Evolutionary conservation across 129 eudicot species (phyloP).

Genomic region (Artemisia annua): DNA sequence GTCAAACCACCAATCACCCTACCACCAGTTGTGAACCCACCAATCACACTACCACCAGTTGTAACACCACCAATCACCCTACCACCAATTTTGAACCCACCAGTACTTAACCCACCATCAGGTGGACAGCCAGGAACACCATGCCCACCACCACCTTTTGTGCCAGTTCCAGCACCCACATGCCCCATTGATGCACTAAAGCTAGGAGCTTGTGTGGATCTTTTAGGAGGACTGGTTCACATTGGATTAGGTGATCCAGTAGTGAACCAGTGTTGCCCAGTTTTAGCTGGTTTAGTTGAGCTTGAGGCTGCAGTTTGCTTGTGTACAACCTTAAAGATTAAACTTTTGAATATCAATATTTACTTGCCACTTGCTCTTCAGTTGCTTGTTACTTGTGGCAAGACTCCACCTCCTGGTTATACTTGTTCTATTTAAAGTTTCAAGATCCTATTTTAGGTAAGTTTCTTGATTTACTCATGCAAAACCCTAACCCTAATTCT

Average conservation of each 20-base stretch:
- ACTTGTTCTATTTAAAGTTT: slow-evolving; percentile 69
- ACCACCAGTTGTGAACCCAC: slow-evolving; percentile 38
- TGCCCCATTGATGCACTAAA: slow-evolving; percentile 78
- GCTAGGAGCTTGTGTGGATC: slow-evolving; percentile 90
- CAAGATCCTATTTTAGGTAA: slow-evolving; percentile 39
- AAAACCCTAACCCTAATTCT: slow-evolving; percentile 34
- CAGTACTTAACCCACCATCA: slow-evolving; percentile 37
- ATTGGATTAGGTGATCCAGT: slow-evolving; percentile 74
- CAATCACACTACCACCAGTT: slow-evolving; percentile 29
- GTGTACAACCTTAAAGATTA: slow-evolving; percentile 75
- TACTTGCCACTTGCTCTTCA: slow-evolving; percentile 76
- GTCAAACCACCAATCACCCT: slow-evolving; percentile 27
- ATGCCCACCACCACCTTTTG: slow-evolving; percentile 56
- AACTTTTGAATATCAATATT: slow-evolving; percentile 63
- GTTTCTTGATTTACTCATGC: slow-evolving; percentile 19
- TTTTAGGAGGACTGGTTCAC: slow-evolving; percentile 82
- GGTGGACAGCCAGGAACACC: slow-evolving; percentile 36
- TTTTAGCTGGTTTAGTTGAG: slow-evolving; percentile 64
- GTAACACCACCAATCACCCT: slow-evolving; percentile 37
- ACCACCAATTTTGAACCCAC: slow-evolving; percentile 29
- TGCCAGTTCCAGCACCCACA: slow-evolving; percentile 21
- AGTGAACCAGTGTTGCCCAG: slow-evolving; percentile 70
- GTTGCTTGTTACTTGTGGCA: slow-evolving; percentile 82
- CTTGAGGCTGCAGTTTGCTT: slow-evolving; percentile 86
- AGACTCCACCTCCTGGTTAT: slow-evolving; percentile 89